Base-by-base conservation (phyloP, 768 basidiomycete species). In the Coprinopsis cinerea region DNA sequence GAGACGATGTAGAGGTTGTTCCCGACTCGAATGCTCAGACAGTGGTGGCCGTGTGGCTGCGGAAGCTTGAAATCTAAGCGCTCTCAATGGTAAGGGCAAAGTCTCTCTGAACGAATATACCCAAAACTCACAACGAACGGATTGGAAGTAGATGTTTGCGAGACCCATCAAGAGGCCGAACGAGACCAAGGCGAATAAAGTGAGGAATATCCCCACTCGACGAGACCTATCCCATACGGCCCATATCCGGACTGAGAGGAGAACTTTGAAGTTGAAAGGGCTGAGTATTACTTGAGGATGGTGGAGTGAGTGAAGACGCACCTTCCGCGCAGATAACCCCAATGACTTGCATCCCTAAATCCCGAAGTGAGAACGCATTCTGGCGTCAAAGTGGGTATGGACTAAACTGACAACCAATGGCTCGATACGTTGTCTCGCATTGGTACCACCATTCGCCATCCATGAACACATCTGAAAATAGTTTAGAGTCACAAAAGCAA, bases 141-240 rank as follows among this genome's bases (percentile, higher is more conserved):
- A 11, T 34, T 36, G 25, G 15, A 53, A 32, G 17, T 35, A 48
- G 22, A 43, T 32, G 2, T 40, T 9, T 9, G 30, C 44, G 3
- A 47, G 25, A 23, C 26, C 18, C 23, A 47, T n/a, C 18, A 40
- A 42, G 24, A 42, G 35, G n/a, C 27, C 15, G 4, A 24, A 42
- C 43, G 20, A 46, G 18, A 46, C 39, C 13, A 44, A 26, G n/a
- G 20, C 11, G 30, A 47, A 49, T 22, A 47, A 40, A 9, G 28
- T 18, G 7, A 45, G 28, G 18, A 45, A 28, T 25, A 45, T 30
- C 6, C 44, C 44, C 4, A 51, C 26, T 17, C 44, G 27, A 17
- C 17, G 40, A 18, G 45, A 45, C 28, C 51, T 54, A n/a, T 54
- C 49, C 53, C 53, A 54, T 9, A 54, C 53, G 0, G 53, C 53